These are phyloP conservation scores for Chaetoscypha palmicola DNA, from an alignment of 2,329 filamentous ascomycete genomes.

Conservation along the genomic window DNA sequence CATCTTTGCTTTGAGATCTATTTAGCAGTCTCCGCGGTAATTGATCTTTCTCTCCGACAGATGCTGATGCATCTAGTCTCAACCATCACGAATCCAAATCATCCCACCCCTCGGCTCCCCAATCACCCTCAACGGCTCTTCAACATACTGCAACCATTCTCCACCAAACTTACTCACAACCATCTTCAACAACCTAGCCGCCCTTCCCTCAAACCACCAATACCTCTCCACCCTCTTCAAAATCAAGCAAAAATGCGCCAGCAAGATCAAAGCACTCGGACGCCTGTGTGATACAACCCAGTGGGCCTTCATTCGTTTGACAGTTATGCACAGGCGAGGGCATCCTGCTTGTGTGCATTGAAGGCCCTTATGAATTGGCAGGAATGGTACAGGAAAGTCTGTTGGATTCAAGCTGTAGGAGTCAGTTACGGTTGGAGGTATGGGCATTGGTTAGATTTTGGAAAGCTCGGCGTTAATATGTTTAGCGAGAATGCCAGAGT, in stretches of 20 bases:
- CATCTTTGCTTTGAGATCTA: too few species aligned
- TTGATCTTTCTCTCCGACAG: background rate
- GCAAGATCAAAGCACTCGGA: slow-evolving; percentile 15
- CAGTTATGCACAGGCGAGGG: slow-evolving; percentile 26
- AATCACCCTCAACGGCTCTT: slow-evolving; percentile 7
- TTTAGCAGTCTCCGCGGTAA: too few species aligned
- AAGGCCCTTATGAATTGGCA: slow-evolving; percentile 26
- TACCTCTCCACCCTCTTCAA: slow-evolving; percentile 13
- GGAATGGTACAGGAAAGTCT: slow-evolving; percentile 26
- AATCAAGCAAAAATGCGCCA: slow-evolving; percentile 22
- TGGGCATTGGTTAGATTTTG: background rate
- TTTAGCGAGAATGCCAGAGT: too few species aligned
- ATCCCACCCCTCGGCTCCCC: background rate
- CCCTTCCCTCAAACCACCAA: slow-evolving; percentile 18
- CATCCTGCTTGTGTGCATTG: slow-evolving; percentile 23
- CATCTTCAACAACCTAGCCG: slow-evolving; percentile 7
- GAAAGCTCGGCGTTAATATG: too few species aligned
- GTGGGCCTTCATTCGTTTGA: slow-evolving; percentile 32
- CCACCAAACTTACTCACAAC: slow-evolving; percentile 6
- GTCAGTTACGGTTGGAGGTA: background rate
- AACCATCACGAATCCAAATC: background rate
- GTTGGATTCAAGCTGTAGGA: slow-evolving; percentile 2
- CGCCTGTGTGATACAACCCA: slow-evolving; percentile 24
- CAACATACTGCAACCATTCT: slow-evolving; percentile 9
- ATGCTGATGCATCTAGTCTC: background rate